Conservation (phyloP, 2,329 filamentous ascomycete genomes). For the Purpureocillium lavendulum region DNA sequence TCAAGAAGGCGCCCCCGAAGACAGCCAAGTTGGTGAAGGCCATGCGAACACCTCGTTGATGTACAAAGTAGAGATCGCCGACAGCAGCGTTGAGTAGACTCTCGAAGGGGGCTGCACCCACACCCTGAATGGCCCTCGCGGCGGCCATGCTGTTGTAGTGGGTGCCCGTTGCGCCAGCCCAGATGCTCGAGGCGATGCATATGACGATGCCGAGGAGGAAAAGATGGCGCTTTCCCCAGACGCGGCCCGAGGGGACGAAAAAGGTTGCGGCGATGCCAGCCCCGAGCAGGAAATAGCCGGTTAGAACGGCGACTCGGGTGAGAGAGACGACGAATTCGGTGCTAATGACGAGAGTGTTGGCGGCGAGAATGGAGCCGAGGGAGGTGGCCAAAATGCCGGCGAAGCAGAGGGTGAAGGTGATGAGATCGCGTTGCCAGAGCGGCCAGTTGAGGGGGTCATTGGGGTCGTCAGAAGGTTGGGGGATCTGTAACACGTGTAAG, state of each 20-base stretch:
- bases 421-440: slow-evolving; percentile 74
- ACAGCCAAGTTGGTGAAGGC: slow-evolving; percentile 59
- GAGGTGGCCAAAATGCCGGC: slow-evolving; percentile 77
- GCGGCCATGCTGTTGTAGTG: slow-evolving; percentile 67
- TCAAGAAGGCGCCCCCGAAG: slow-evolving; percentile 53
- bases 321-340: slow-evolving; percentile 58
- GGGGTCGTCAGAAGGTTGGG: slow-evolving; percentile 83
- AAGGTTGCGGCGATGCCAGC: slow-evolving; percentile 75
- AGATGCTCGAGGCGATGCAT: slow-evolving; percentile 64
- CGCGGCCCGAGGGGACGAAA: slow-evolving; percentile 77
- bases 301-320: slow-evolving; percentile 71
- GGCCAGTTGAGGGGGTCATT: slow-evolving; percentile 87
- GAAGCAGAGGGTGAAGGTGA: slow-evolving; percentile 70
- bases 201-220: slow-evolving; percentile 72
- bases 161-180: slow-evolving; percentile 62
- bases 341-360: slow-evolving; percentile 74
- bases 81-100: slow-evolving; percentile 82
- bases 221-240: slow-evolving; percentile 88
- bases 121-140: slow-evolving; percentile 76
- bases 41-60: slow-evolving; percentile 78
- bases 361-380: slow-evolving; percentile 78
- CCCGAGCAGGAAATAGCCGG: slow-evolving; percentile 79
- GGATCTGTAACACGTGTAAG: slow-evolving; percentile 32
- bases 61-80: slow-evolving; percentile 85
- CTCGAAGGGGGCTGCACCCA: slow-evolving; percentile 83